Percentiles rank a stretch among this genome's conserved stretches.
Conservation (phyloP, 306 rosid genomes). For the Cucurbita maxima region DNA sequence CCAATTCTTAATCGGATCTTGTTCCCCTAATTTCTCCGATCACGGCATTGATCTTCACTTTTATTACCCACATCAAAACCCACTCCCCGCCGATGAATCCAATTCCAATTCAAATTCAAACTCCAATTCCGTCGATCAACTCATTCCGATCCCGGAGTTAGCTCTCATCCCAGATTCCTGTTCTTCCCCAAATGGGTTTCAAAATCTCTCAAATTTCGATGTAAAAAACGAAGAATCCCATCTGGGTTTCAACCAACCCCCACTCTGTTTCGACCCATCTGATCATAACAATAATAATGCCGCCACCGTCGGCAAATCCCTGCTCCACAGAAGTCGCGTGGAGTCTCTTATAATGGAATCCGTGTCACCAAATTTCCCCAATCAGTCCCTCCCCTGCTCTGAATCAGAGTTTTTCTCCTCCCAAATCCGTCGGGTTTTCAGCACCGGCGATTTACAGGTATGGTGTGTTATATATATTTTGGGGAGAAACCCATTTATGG, state of each 20-base stretch:
- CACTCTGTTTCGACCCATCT: conserved; percentile 34
- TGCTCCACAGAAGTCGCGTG: conserved; percentile 44
- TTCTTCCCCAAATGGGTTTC: conserved; percentile 15
- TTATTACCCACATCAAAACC: conserved; percentile 13
- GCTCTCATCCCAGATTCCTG: conserved; percentile 8
- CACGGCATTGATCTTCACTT: conserved; percentile 31
- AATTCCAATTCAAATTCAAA: conserved; percentile 1
- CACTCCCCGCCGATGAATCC: conserved; percentile 12
- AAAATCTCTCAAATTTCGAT: conserved; percentile 18
- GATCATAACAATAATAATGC: conserved; percentile 21
- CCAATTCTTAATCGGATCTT: conserved; percentile 23
- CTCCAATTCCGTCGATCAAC: conserved; percentile 12
- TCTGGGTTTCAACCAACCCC: conserved; percentile 15
- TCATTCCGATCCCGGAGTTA: conserved; percentile 21
- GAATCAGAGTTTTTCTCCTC: conserved; percentile 26
- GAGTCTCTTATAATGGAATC: conserved; percentile 28
- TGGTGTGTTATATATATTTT: not conserved
- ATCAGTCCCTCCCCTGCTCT: conserved; percentile 24
- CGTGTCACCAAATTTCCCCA: conserved; percentile 25
- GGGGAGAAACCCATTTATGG: not conserved
- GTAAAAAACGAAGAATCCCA: conserved; percentile 49
- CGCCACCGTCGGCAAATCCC: conserved; percentile 19
- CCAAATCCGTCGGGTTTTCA: conserved; percentile 46
- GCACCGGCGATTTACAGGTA: conserved; percentile 82
- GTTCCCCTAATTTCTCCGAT: conserved; percentile 23